Percentiles rank a stretch among this genome's conserved stretches.
Conservation (phyloP, 202 grass and related monocot species). For the Thinopyrum obtusiflorum region DNA sequence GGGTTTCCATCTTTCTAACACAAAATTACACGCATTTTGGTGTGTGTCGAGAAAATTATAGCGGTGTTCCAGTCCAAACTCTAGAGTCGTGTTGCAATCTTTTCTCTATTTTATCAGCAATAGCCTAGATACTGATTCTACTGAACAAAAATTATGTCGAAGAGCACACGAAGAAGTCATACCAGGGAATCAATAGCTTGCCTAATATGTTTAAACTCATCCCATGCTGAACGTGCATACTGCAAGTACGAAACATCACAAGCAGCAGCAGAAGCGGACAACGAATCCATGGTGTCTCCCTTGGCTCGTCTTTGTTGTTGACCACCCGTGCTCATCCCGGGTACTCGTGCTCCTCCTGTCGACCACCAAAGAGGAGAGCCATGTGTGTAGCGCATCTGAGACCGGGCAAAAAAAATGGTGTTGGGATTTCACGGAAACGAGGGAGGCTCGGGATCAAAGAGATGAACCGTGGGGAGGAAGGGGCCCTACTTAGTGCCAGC, state of each 20-base stretch:
- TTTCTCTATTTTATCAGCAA: not conserved
- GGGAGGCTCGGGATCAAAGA: too few relatives aligned
- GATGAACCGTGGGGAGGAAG: too few relatives aligned
- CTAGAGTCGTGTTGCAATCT: not conserved
- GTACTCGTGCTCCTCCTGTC: too few relatives aligned
- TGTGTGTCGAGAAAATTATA: not conserved
- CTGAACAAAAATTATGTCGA: conserved; percentile 17
- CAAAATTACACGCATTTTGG: not conserved
- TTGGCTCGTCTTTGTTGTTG: too few relatives aligned
- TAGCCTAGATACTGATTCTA: not conserved
- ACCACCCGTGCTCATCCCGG: too few relatives aligned
- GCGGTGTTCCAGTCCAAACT: not conserved
- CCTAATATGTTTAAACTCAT: conserved; percentile 98
- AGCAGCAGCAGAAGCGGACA: too few relatives aligned
- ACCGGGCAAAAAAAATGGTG: too few relatives aligned
- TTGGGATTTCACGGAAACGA: too few relatives aligned
- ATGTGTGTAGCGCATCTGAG: too few relatives aligned
- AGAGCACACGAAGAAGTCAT: conserved; percentile 34
- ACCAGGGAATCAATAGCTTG: conserved; percentile 99
- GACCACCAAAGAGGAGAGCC: too few relatives aligned
- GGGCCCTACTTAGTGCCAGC: too few relatives aligned
- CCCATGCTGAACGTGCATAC: conserved; percentile 95
- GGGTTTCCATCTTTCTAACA: not conserved
- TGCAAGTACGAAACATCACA: conserved; percentile 50
- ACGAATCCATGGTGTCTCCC: too few relatives aligned